phyloP scores from a whole-genome alignment of 208 protist genomes.

The Porcisia hertigi region DNA sequence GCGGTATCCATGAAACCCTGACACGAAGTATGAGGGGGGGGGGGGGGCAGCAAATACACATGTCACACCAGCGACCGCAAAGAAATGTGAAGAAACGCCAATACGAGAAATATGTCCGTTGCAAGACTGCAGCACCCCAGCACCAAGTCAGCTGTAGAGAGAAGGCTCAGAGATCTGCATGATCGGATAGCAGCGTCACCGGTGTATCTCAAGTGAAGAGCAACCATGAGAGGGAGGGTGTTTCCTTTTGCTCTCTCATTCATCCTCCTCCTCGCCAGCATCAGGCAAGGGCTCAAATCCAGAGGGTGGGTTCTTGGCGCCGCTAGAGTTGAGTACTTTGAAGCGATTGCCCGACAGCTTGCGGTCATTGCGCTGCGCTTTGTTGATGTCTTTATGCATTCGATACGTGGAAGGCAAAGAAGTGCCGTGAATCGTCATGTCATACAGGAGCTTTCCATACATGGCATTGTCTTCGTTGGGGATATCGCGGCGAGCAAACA shows the following conservation, averaged over 20 bases:
- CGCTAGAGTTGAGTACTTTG: constrained; percentile 71
- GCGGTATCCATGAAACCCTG: background rate
- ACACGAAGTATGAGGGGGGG: too few relatives aligned
- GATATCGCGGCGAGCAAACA: constrained; percentile 87
- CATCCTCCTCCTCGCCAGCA: constrained; percentile 71
- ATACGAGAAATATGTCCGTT: background rate
- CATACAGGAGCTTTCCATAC: constrained; percentile 89
- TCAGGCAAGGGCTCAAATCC: constrained; percentile 87
- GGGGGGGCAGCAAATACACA: background rate
- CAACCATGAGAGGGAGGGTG: background rate
- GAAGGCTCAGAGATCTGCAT: background rate
- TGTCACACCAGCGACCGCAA: background rate
- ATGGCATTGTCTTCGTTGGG: constrained; percentile 91
- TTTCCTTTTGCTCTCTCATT: constrained; percentile 20
- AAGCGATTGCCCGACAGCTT: constrained; percentile 90
- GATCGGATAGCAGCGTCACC: background rate
- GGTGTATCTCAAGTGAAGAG: background rate
- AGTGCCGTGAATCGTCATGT: constrained; percentile 87
- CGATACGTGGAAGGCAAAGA: constrained; percentile 85
- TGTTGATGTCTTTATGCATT: constrained; percentile 93
- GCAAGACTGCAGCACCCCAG: background rate
- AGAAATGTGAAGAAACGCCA: background rate
- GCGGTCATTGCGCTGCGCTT: constrained; percentile 89
- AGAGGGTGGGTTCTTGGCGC: constrained; percentile 81
- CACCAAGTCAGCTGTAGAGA: background rate